These are phyloP conservation scores for Cytospora piceae DNA, from an alignment of 2,329 filamentous ascomycete genomes.

Conservation along the genomic window DNA sequence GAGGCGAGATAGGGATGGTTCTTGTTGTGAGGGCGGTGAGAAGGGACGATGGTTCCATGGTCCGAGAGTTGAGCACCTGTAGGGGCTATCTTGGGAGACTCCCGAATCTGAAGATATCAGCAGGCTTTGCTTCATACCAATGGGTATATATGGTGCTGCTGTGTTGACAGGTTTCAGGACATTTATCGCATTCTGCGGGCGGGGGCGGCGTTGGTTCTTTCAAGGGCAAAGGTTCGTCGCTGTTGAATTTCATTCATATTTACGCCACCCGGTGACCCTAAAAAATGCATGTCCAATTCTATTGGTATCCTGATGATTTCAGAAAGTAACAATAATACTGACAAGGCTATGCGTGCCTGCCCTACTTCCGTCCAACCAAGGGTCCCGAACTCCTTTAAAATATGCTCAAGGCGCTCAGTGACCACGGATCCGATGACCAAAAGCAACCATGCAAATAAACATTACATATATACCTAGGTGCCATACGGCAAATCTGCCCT, in stretches of 20 bases:
- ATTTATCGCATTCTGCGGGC: not conserved
- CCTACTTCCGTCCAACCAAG: conserved; percentile 3
- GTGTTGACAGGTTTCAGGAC: not conserved
- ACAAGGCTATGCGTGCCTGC: not conserved
- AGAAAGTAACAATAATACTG: not conserved
- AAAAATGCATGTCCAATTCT: not conserved
- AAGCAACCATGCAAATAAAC: conserved; percentile 17
- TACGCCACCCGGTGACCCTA: not conserved
- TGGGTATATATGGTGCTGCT: not conserved
- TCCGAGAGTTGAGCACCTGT: not conserved
- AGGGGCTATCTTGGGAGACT: not conserved
- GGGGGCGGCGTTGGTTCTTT: not conserved
- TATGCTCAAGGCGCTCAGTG: conserved; percentile 14
- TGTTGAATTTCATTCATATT: not conserved
- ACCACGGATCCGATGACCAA: not conserved
- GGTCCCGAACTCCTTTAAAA: conserved; percentile 19
- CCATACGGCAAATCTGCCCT: not conserved
- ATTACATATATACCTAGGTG: conserved; percentile 6
- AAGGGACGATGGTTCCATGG: not conserved
- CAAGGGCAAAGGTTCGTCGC: not conserved
- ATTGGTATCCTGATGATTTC: not conserved
- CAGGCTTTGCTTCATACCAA: not conserved
- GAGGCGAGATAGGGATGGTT: conserved; percentile 49
- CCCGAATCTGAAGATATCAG: not conserved
- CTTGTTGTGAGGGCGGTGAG: conserved; percentile 1